Base-by-base conservation (phyloP, 2,329 filamentous ascomycete species). In the Neonectria punicea region DNA sequence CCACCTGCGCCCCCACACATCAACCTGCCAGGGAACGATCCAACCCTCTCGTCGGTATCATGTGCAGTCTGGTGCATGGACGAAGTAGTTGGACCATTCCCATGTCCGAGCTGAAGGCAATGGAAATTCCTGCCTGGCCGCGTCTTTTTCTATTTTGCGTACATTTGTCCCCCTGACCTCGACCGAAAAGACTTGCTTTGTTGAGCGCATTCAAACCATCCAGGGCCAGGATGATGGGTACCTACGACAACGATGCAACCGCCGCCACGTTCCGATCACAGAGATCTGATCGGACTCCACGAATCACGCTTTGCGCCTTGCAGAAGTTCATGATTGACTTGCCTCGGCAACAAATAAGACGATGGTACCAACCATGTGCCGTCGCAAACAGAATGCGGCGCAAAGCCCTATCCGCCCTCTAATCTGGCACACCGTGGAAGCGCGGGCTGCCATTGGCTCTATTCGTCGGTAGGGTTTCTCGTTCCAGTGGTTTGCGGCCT, bases 361-460 rank as follows among this genome's bases (percentile, higher is more conserved):
- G 63, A 39, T 43, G 39, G 53, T 43, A 34, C 4, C 14, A 58
- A 50, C 69, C 72, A 74, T 74, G 72, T 73, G 72, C 62, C 44
- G 51, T 67, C 65, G 50, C 47, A 41, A 32, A 39, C 47, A 51
- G 59, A n/a, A 51, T 14, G 49, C n/a, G 18, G 30, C n/a, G 39
- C 28, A 36, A 51, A 68, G 68, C 68, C 63, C 65, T 70, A 50
- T 58, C 51, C 57, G 57, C 69, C 67, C 68, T 71, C 61, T 44
- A 68, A 51, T 68, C 51, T 61, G 69, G 71, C 77, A 78, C 77
- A 77, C 70, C 70, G 65, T 61, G 34, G 47, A 58, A 60, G 50
- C 36, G 57, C 51, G 71, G 53, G 62, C 50, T 58, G 61, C 67
- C 30, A 79, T 79, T 79, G 77, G 77, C 51, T 67, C 59, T 18